Evolutionary conservation across 139 green algal genomes (phyloP).

Genomic region (Chlamydomonas incerta): DNA sequence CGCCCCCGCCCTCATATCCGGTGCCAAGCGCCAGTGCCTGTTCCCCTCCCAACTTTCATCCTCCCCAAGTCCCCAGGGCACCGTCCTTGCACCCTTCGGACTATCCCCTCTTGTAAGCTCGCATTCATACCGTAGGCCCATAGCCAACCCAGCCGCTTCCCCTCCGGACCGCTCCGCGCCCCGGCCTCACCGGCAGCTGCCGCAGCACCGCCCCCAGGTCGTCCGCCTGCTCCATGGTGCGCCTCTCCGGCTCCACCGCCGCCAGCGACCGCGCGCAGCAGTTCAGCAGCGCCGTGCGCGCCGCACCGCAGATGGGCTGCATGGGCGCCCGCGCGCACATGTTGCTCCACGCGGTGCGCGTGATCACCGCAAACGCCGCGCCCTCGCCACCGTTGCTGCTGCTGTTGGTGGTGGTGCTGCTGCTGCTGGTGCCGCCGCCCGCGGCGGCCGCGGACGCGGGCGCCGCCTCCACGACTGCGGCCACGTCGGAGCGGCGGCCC

Average conservation of each 20-base stretch:
- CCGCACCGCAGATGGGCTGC: background rate
- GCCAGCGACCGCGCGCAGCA: background rate
- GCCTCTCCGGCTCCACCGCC: background rate
- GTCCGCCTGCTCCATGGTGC: conserved; percentile 28
- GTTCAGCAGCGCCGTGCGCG: conserved; percentile 7
- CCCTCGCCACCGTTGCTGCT: background rate
- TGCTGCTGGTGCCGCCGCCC: background rate
- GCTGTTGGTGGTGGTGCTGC: too few species aligned
- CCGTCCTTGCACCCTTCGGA: too few species aligned
- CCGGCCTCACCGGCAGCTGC: conserved; percentile 4
- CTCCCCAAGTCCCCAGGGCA: too few species aligned
- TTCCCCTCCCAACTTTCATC: too few species aligned
- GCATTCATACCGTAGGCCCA: too few species aligned
- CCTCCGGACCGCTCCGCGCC: too few species aligned
- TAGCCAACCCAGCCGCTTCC: too few species aligned
- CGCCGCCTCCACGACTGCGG: background rate
- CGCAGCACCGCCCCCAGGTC: conserved; percentile 31
- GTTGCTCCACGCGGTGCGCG: background rate
- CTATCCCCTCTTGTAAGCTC: too few species aligned
- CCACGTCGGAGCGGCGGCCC: conserved; percentile 6
- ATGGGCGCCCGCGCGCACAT: background rate
- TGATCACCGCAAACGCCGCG: conserved; percentile 10
- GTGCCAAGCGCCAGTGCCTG: too few species aligned
- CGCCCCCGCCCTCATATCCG: too few species aligned
- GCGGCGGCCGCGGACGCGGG: too few species aligned